Evolutionary conservation across 257 asterid species (phyloP).

Genomic region (Nemophila menziesii): DNA sequence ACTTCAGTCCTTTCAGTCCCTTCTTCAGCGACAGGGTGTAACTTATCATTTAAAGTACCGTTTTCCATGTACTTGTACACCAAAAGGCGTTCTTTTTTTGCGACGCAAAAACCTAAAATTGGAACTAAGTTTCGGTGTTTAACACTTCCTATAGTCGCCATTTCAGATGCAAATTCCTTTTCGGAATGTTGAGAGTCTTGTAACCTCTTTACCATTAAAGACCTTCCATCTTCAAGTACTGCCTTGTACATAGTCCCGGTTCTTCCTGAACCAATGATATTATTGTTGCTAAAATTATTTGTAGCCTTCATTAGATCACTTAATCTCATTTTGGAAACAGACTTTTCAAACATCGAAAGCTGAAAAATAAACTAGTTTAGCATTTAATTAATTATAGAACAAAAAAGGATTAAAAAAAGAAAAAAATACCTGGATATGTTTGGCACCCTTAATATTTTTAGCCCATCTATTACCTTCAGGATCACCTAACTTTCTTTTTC

Average conservation of each 20-base stretch:
- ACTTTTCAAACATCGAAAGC: slow-evolving; percentile 35
- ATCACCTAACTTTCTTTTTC: slow-evolving; percentile 34
- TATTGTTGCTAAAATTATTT: slow-evolving; percentile 22
- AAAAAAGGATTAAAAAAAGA: not conserved
- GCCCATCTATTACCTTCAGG: slow-evolving; percentile 47
- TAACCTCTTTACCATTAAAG: slow-evolving; percentile 32
- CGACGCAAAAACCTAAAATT: slow-evolving; percentile 32
- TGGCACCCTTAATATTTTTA: slow-evolving; percentile 36
- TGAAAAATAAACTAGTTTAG: slow-evolving; percentile 8
- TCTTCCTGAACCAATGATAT: slow-evolving; percentile 28
- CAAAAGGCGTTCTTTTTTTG: slow-evolving; percentile 28
- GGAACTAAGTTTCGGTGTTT: slow-evolving; percentile 32
- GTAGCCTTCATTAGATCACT: slow-evolving; percentile 36
- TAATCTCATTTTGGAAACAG: slow-evolving; percentile 32
- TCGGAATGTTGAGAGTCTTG: slow-evolving; percentile 30
- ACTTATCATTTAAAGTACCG: slow-evolving; percentile 25
- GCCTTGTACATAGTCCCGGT: slow-evolving; percentile 32
- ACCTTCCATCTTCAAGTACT: slow-evolving; percentile 25
- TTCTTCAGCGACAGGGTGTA: slow-evolving; percentile 16
- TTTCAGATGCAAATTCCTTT: slow-evolving; percentile 32
- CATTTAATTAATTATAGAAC: not conserved
- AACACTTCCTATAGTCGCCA: slow-evolving; percentile 30
- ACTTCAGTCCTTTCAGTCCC: no score
- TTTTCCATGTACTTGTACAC: slow-evolving; percentile 34
- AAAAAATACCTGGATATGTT: slow-evolving; percentile 26